These are phyloP conservation scores for Boechera divaricarpa DNA, from an alignment of 345 rosid genomes.

Conservation along the genomic window DNA sequence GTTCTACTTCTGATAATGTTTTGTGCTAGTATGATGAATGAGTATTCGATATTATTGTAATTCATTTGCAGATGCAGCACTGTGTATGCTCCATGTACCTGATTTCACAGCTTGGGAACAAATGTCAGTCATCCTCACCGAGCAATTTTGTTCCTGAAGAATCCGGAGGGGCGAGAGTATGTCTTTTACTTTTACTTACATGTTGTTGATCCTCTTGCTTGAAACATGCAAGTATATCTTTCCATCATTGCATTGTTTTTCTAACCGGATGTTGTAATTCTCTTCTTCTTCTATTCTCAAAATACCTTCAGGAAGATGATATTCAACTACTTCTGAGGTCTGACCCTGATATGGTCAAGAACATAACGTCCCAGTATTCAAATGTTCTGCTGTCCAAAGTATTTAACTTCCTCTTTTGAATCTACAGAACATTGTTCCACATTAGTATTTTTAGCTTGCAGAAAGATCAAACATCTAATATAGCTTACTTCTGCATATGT, in stretches of 20 bases:
- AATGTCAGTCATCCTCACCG: constrained; percentile 18
- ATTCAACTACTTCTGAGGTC: constrained; percentile 18
- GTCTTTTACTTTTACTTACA: background rate
- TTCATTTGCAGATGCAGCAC: constrained; percentile 28
- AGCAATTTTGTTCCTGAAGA: constrained; percentile 4
- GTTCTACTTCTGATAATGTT: background rate
- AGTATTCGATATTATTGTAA: background rate
- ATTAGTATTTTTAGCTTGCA: background rate
- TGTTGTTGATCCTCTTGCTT: background rate
- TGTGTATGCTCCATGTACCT: constrained; percentile 12
- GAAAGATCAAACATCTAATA: background rate
- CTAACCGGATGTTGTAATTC: no score
- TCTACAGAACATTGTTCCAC: background rate
- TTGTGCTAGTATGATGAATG: background rate
- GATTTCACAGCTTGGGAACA: constrained; percentile 3
- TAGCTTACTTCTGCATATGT: constrained; percentile 4
- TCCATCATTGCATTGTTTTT: no score
- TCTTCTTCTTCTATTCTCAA: background rate
- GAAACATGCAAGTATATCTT: background rate
- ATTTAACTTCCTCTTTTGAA: background rate
- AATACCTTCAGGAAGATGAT: constrained; percentile 28
- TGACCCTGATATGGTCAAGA: constrained; percentile 39
- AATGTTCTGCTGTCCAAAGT: constrained; percentile 26
- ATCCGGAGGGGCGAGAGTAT: constrained; percentile 6
- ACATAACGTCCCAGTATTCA: constrained; percentile 21